Conservation (phyloP, 257 asterid genomes). For the Solanum ahanhuiri region DNA sequence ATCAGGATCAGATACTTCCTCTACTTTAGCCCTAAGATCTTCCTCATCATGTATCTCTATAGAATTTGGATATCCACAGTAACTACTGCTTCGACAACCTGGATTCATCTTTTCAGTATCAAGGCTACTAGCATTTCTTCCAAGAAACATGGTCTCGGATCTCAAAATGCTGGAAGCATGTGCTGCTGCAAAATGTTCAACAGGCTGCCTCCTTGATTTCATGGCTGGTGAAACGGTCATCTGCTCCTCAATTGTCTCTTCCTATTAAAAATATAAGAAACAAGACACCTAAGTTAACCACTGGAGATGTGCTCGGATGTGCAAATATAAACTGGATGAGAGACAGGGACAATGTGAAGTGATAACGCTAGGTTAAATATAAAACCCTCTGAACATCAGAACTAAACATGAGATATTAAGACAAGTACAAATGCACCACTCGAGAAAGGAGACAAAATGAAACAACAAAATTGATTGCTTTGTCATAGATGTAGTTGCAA, state of each 20-base stretch:
- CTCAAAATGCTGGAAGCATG: not conserved
- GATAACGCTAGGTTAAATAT: not conserved
- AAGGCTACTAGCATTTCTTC: not conserved
- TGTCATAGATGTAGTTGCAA: not conserved
- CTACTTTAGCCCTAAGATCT: not conserved
- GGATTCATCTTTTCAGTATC: constrained; percentile 3
- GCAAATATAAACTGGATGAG: not conserved
- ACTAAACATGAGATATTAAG: not conserved
- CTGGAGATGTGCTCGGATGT: not conserved
- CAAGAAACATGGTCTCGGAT: not conserved
- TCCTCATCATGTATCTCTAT: constrained; percentile 13
- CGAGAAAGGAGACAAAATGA: not conserved
- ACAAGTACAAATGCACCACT: not conserved
- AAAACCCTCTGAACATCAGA: not conserved
- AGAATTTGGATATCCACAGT: constrained; percentile 1
- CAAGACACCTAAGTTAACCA: not conserved
- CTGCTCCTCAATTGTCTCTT: constrained; percentile 15
- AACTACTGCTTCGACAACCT: not conserved
- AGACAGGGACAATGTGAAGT: not conserved
- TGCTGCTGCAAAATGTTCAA: constrained; percentile 2
- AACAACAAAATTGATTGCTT: not conserved
- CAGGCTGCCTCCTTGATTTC: constrained; percentile 1
- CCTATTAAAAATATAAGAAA: constrained; percentile 20
- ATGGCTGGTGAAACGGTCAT: constrained; percentile 1
- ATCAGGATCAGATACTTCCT: not conserved